Percentiles rank a stretch among this genome's conserved stretches.
These are phyloP conservation scores for Scopulariopsis brevicaulis DNA, from an alignment of 2,329 filamentous ascomycete species.

Conservation along the genomic window DNA sequence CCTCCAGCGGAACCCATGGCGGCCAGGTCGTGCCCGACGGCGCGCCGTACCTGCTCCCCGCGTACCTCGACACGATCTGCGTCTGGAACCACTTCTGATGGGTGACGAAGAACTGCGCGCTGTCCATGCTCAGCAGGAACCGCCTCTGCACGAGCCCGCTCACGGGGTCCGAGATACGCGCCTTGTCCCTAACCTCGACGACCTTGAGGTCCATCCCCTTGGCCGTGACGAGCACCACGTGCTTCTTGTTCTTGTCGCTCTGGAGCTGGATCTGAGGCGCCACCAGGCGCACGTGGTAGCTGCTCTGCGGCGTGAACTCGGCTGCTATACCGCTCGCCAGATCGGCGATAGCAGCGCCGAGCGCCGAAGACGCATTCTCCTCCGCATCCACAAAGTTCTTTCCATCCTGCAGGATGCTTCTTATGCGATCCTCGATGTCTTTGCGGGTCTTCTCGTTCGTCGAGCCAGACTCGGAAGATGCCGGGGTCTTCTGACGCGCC, in stretches of 20 bases:
- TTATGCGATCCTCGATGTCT: constrained; percentile 74
- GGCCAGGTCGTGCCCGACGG: constrained; percentile 82
- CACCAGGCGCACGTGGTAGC: constrained; percentile 88
- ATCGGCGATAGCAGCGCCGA: constrained; percentile 21
- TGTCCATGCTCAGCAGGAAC: constrained; percentile 93
- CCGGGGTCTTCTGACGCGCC: constrained; percentile 7
- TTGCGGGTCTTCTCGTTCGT: constrained; percentile 39
- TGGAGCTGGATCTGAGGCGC: constrained; percentile 97
- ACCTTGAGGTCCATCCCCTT: constrained; percentile 99
- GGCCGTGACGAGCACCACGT: constrained; percentile 90
- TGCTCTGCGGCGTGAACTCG: constrained; percentile 84
- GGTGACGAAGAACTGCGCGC: constrained; percentile 95
- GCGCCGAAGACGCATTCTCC: constrained; percentile 18
- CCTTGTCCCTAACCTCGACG: constrained; percentile 95
- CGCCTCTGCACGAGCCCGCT: constrained; percentile 91
- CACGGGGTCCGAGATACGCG: constrained; percentile 81
- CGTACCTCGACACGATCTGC: constrained; percentile 82
- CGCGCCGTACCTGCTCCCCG: constrained; percentile 85
- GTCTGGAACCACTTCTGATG: constrained; percentile 83
- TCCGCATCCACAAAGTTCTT: constrained; percentile 71
- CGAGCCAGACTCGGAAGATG: neutral
- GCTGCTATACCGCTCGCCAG: constrained; percentile 67
- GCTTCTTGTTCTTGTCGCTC: constrained; percentile 94
- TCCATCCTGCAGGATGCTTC: constrained; percentile 74
- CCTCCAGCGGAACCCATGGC: constrained; percentile 95